These are phyloP conservation scores for Pseudotsuga menziesii DNA, from an alignment of 75 land plant genomes.

Conservation along the genomic window DNA sequence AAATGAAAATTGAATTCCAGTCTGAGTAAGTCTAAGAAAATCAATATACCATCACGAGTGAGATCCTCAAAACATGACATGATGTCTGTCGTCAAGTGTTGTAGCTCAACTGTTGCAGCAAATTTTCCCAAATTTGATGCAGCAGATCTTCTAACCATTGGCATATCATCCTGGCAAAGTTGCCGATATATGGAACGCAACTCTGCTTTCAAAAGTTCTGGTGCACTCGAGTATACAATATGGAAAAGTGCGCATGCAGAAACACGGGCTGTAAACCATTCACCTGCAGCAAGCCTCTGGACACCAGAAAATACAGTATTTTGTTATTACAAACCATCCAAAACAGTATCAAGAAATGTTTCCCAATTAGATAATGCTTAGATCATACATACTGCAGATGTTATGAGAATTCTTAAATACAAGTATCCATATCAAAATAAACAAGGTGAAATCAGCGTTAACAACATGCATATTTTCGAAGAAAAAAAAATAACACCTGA, in stretches of 20 bases:
- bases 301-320: constrained; percentile 11
- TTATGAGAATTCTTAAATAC: no score
- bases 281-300: constrained; percentile 91
- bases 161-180: constrained; percentile 96
- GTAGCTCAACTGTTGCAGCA: constrained; percentile 86
- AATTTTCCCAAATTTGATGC: constrained; percentile 91
- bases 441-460: no score
- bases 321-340: not conserved
- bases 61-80: constrained; percentile 84
- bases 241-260: constrained; percentile 95
- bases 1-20: not conserved
- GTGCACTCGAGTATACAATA: constrained; percentile 91
- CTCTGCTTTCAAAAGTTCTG: constrained; percentile 70
- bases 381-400: no score
- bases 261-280: constrained; percentile 94
- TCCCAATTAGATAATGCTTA: not conserved
- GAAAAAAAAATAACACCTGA: no score
- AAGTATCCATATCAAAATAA: no score
- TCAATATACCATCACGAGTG: constrained; percentile 75
- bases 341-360: not conserved
- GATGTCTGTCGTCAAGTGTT: constrained; percentile 67
- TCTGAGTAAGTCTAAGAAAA: not conserved
- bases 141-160: constrained; percentile 94
- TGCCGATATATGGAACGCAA: constrained; percentile 71
- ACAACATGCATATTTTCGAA: no score